These are phyloP conservation scores for Lactarius vividus DNA, from an alignment of 768 basidiomycete genomes.

Conservation along the genomic window DNA sequence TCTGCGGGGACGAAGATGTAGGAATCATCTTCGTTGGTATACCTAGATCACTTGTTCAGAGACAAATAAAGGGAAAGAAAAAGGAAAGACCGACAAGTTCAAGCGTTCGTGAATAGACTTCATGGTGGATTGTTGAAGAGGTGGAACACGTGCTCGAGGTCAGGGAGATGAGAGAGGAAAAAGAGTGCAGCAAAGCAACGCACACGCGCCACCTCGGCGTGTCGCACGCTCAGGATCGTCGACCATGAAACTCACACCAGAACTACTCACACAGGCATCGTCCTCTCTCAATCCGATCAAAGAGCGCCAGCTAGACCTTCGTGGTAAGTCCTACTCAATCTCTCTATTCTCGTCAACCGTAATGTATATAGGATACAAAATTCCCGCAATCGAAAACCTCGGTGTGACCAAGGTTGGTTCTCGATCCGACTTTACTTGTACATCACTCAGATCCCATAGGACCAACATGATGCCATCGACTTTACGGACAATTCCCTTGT, in stretches of 20 bases:
- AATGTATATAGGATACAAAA: slow-evolving; percentile 72
- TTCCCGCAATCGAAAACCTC: slow-evolving; percentile 94
- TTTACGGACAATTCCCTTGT: slow-evolving; percentile 88
- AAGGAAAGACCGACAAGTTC: slow-evolving; percentile 49
- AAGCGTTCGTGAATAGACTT: slow-evolving; percentile 69
- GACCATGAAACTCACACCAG: slow-evolving; percentile 87
- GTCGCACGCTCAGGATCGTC: slow-evolving; percentile 21
- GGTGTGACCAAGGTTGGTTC: slow-evolving; percentile 79
- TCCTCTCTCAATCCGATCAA: slow-evolving; percentile 80
- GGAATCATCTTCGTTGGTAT: slow-evolving; percentile 66
- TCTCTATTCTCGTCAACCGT: slow-evolving; percentile 10
- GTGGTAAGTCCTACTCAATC: slow-evolving; percentile 53
- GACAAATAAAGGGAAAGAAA: slow-evolving; percentile 21
- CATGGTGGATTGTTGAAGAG: slow-evolving; percentile 46
- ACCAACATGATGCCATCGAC: slow-evolving; percentile 93
- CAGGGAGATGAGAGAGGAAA: background rate
- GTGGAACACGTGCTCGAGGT: slow-evolving; percentile 11
- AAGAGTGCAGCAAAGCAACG: background rate
- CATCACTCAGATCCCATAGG: slow-evolving; percentile 43
- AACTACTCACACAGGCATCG: slow-evolving; percentile 79
- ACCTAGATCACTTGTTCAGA: slow-evolving; percentile 43
- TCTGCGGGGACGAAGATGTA: slow-evolving; percentile 76
- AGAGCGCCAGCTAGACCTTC: slow-evolving; percentile 87
- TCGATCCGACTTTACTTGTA: slow-evolving; percentile 20
- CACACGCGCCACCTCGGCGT: slow-evolving; percentile 1